Evolutionary conservation across 139 green algal species (phyloP).

Genomic region (Spirogloea muscicola): DNA sequence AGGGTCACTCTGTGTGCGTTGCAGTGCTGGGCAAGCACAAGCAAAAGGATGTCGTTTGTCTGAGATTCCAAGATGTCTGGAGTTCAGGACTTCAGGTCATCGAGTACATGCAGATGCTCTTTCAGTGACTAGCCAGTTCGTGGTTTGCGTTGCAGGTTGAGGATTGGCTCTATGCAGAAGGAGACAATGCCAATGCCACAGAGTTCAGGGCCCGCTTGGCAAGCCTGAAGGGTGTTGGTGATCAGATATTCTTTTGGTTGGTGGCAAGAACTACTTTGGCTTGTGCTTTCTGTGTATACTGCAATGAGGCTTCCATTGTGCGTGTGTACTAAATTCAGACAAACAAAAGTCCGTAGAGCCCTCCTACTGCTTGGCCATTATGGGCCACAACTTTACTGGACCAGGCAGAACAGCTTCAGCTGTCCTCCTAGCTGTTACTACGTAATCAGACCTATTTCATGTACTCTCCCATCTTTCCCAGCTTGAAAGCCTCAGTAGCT

Average conservation of each 20-base stretch:
- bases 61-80: not conserved
- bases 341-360: not conserved
- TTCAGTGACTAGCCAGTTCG: not conserved
- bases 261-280: not conserved
- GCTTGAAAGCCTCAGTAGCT: not conserved
- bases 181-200: constrained; percentile 17
- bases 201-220: constrained; percentile 16
- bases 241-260: constrained; percentile 14
- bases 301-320: not conserved
- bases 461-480: not conserved
- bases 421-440: not conserved
- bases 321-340: not conserved
- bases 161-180: constrained; percentile 41
- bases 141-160: constrained; percentile 25
- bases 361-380: not conserved
- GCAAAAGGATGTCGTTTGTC: not conserved
- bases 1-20: not conserved
- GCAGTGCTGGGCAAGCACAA: not conserved
- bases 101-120: not conserved
- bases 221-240: constrained; percentile 6
- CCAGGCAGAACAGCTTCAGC: constrained; percentile 2
- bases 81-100: not conserved
- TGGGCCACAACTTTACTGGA: not conserved
- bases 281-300: not conserved
- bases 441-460: not conserved